Evolutionary conservation across 2,329 filamentous ascomycete genomes (phyloP).

Genomic region (Aspergillus aculeatus): DNA sequence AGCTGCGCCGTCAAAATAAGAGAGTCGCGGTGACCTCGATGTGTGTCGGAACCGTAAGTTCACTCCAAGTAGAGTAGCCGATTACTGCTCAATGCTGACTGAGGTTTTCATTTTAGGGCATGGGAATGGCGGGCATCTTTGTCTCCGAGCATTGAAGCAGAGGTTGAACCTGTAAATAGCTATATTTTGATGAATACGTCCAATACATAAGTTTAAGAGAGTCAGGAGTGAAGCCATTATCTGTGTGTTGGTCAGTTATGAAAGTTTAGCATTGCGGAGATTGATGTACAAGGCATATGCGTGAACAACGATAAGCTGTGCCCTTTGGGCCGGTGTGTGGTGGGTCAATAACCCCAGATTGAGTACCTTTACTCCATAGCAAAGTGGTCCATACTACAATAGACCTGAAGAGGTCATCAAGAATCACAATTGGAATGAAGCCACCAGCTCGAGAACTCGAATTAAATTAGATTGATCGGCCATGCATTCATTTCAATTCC

Average conservation of each 20-base stretch:
- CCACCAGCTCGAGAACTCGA: neutral
- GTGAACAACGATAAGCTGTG: neutral
- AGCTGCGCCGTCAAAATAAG: constrained; percentile 75
- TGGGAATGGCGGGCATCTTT: constrained; percentile 89
- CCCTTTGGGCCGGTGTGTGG: neutral
- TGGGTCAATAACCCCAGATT: neutral
- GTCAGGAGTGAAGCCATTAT: neutral
- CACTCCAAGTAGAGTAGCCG: neutral
- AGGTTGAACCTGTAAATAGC: constrained; percentile 4
- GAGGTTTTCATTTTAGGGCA: constrained; percentile 30
- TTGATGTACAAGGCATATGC: no score
- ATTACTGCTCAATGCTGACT: neutral
- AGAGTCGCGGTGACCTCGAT: constrained; percentile 85
- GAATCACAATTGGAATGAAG: neutral
- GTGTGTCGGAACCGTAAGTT: constrained; percentile 83
- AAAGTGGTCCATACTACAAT: neutral
- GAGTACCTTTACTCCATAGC: neutral
- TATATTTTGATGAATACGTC: neutral
- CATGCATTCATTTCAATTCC: neutral
- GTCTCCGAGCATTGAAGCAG: constrained; percentile 69
- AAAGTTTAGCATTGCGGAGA: no score
- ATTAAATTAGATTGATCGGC: neutral
- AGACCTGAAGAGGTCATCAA: neutral
- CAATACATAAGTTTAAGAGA: neutral
- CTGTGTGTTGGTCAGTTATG: no score